These are phyloP conservation scores for Neodidymelliopsis sp. DNA, from an alignment of 2,329 filamentous ascomycete genomes.

Conservation along the genomic window DNA sequence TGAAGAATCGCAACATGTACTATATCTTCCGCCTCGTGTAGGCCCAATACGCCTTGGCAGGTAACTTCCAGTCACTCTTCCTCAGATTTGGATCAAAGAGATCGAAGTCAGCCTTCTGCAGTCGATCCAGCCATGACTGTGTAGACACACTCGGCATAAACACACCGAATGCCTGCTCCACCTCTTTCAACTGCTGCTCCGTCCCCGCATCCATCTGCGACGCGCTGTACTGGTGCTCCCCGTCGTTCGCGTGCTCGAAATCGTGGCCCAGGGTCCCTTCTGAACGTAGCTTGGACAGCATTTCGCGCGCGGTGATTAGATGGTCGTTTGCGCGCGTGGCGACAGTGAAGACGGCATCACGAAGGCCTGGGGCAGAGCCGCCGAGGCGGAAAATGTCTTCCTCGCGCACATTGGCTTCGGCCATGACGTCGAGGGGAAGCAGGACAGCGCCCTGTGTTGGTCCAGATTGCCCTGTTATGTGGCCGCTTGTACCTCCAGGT, in stretches of 20 bases:
- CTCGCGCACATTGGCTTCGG: constrained; percentile 78
- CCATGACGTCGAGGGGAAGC: constrained; percentile 89
- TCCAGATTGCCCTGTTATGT: constrained; percentile 48
- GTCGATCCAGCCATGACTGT: constrained; percentile 75
- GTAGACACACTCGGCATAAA: constrained; percentile 82
- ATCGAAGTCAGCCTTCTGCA: constrained; percentile 87
- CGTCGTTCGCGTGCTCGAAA: constrained; percentile 85
- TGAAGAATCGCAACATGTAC: too few species aligned
- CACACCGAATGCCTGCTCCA: constrained; percentile 76
- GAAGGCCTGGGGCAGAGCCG: constrained; percentile 77
- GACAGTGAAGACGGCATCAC: constrained; percentile 89
- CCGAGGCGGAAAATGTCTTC: constrained; percentile 89
- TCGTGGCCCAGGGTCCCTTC: constrained; percentile 81
- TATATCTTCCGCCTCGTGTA: constrained; percentile 61
- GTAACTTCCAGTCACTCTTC: constrained; percentile 80
- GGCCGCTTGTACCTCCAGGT: constrained; percentile 56
- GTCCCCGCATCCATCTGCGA: constrained; percentile 45
- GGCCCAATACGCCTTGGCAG: constrained; percentile 76
- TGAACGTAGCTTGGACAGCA: constrained; percentile 80
- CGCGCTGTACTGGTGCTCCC: constrained; percentile 64
- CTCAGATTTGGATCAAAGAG: constrained; percentile 71
- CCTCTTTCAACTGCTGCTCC: constrained; percentile 57
- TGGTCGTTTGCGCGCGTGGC: constrained; percentile 96
- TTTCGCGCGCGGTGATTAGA: constrained; percentile 89
- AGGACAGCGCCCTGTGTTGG: constrained; percentile 71